Evolutionary conservation across 495 filamentous ascomycete species (phyloP).

Genomic region (Penicillium parvum): DNA sequence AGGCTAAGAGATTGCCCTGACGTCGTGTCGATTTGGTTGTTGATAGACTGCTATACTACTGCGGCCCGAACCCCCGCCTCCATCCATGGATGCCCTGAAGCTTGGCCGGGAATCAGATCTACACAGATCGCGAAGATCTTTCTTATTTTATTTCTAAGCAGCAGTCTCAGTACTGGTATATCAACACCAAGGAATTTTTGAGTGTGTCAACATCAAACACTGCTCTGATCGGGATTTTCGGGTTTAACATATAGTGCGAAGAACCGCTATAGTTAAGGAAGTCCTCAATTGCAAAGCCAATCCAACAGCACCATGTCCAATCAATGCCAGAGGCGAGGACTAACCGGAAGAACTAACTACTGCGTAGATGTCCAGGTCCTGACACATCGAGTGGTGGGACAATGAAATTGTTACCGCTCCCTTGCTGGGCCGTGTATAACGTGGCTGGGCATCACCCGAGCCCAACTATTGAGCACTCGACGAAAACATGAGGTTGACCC

Average conservation of each 20-base stretch:
- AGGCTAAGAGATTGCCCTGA: background rate
- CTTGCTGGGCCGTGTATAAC: conserved; percentile 19
- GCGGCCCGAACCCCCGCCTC: conserved; percentile 10
- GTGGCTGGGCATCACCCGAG: conserved; percentile 14
- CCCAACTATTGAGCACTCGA: background rate
- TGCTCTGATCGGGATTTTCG: no score
- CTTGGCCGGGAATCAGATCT: conserved; percentile 9
- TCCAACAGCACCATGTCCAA: background rate
- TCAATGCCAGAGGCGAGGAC: background rate
- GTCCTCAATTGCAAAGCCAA: no score
- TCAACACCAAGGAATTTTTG: background rate
- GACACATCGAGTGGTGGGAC: background rate
- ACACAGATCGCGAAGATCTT: background rate
- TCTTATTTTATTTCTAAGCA: background rate
- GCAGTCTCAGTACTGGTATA: background rate
- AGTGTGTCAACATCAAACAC: background rate
- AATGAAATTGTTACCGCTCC: conserved; percentile 4
- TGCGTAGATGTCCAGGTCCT: background rate
- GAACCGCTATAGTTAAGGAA: no score
- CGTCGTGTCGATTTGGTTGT: conserved; percentile 3
- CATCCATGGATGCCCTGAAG: conserved; percentile 12
- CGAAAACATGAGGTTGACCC: conserved; percentile 18
- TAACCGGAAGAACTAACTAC: no score
- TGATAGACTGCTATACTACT: no score
- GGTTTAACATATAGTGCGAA: no score